Evolutionary conservation across 495 filamentous ascomycete species (phyloP).

Genomic region (Lepraria neglecta): DNA sequence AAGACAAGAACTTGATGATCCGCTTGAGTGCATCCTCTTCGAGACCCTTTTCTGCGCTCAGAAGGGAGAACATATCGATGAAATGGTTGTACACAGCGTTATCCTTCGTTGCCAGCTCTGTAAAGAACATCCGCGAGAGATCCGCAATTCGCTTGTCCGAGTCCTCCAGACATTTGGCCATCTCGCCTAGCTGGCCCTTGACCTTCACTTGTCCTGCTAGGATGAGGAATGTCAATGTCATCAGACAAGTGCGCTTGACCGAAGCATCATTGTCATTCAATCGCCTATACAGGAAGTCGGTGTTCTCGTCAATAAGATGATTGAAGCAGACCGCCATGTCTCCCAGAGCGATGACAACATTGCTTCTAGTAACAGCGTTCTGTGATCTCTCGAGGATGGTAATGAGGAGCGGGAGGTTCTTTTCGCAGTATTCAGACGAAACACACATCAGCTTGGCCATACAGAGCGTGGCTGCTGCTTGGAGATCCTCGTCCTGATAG

Average conservation of each 20-base stretch:
- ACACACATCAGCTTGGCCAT: conserved; percentile 98
- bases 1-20: conserved; percentile 86
- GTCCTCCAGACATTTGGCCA: conserved; percentile 98
- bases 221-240: conserved; percentile 97
- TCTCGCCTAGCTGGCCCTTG: conserved; percentile 98
- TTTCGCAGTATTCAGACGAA: conserved; percentile 88
- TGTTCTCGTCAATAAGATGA: conserved; percentile 98
- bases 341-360: conserved; percentile 92
- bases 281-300: conserved; percentile 91
- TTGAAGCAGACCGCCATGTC: conserved; percentile 99
- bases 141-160: conserved; percentile 89
- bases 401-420: conserved; percentile 86
- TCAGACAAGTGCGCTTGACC: conserved; percentile 95
- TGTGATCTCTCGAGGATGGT: conserved; percentile 93
- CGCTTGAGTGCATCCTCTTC: conserved; percentile 76
- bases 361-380: conserved; percentile 84
- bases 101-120: conserved; percentile 92
- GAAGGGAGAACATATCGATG: conserved; percentile 94
- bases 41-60: conserved; percentile 73
- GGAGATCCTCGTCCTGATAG: conserved; percentile 79
- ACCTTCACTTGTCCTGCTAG: conserved; percentile 98
- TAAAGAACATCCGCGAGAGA: conserved; percentile 96
- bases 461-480: conserved; percentile 91
- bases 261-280: conserved; percentile 81
- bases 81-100: conserved; percentile 99